Percentiles rank a stretch among this genome's conserved stretches.
Conservation (phyloP, 352 stramenopile species). For the Phytophthora sp. region DNA sequence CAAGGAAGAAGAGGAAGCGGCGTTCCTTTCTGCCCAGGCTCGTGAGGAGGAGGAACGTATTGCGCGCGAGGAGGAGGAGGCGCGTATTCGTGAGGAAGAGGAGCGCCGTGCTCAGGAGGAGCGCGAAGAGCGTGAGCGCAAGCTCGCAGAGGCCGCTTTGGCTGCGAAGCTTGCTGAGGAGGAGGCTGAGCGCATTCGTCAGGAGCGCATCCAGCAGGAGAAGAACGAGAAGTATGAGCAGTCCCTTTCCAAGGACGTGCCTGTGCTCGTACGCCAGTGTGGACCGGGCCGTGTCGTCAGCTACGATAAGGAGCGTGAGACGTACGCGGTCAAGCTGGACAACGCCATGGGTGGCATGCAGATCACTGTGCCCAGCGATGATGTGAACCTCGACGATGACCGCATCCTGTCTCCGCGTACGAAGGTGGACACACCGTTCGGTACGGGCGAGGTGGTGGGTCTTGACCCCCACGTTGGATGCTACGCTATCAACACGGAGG, state of each 20-base stretch:
- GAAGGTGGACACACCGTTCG: constrained; percentile 87
- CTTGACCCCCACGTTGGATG: constrained; percentile 88
- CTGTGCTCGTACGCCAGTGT: constrained; percentile 79
- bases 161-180: constrained; percentile 45
- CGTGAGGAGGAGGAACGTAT: constrained; percentile 35
- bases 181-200: constrained; percentile 54
- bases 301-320: constrained; percentile 84
- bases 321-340: constrained; percentile 77
- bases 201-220: constrained; percentile 61
- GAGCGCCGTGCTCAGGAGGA: constrained; percentile 39
- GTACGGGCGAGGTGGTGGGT: constrained; percentile 80
- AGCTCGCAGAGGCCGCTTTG: constrained; percentile 46
- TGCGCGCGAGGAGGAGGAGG: constrained; percentile 34
- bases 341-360: constrained; percentile 66
- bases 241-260: constrained; percentile 86
- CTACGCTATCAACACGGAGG: constrained; percentile 88
- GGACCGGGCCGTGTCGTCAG: constrained; percentile 72
- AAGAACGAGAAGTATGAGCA: constrained; percentile 87
- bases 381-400: constrained; percentile 85
- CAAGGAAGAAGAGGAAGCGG: constrained; percentile 24
- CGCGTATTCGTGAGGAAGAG: constrained; percentile 33
- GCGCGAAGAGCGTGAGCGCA: constrained; percentile 49
- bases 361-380: constrained; percentile 71
- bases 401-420: constrained; percentile 86
- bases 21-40: constrained; percentile 15